Evolutionary conservation across 805 yeast species (phyloP).

Genomic region (Pichia occidentalis): DNA sequence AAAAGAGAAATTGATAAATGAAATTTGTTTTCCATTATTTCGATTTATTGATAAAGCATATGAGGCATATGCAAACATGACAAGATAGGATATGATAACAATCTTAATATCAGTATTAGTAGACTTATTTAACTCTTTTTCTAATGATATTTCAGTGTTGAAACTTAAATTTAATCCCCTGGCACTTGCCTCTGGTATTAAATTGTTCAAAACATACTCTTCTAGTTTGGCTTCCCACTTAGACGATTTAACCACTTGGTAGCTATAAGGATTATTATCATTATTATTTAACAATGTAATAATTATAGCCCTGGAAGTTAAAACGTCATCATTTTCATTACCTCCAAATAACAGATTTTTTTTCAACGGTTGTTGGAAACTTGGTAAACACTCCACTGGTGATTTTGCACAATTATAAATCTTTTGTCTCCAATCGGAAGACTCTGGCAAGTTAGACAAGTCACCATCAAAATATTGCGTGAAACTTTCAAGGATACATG

Average conservation of each 20-base stretch:
- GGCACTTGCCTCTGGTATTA: slow-evolving; percentile 40
- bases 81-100: slow-evolving; percentile 65
- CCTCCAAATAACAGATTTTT: slow-evolving; percentile 68
- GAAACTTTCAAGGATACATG: slow-evolving; percentile 80
- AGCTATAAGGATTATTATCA: slow-evolving; percentile 36
- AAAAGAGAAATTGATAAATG: slow-evolving; percentile 7
- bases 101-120: slow-evolving; percentile 72
- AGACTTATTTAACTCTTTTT: slow-evolving; percentile 75
- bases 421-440: slow-evolving; percentile 46
- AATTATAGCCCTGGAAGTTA: slow-evolving; percentile 65
- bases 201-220: slow-evolving; percentile 35
- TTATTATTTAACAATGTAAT: slow-evolving; percentile 67
- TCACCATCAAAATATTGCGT: slow-evolving; percentile 81
- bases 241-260: slow-evolving; percentile 34
- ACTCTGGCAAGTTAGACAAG: slow-evolving; percentile 39
- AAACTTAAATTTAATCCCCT: slow-evolving; percentile 61
- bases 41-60: slow-evolving; percentile 44
- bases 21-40: neutral
- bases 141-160: slow-evolving; percentile 77
- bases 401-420: slow-evolving; percentile 59
- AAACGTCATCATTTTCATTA: slow-evolving; percentile 32
- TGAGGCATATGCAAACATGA: slow-evolving; percentile 86
- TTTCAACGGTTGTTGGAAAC: slow-evolving; percentile 85
- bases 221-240: slow-evolving; percentile 74
- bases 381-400: slow-evolving; percentile 86